Evolutionary conservation across 345 rosid genomes (phyloP), one percentile per base, ranked within the genome.

Genomic region (Hibiscus syriacus): DNA sequence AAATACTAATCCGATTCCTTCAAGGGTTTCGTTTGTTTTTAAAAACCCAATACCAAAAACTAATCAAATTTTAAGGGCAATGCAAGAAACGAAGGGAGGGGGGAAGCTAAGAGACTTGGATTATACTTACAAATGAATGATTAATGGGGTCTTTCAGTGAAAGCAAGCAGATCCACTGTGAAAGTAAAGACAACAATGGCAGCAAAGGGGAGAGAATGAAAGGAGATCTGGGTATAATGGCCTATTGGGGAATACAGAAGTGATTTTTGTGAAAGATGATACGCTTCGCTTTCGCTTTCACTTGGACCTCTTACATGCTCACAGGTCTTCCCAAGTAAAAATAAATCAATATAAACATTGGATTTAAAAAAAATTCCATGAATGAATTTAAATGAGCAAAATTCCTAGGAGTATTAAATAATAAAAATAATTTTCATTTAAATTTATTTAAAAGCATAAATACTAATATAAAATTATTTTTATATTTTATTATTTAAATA

Each of bases 111-210:
- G 16, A 53, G 34, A 22, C 20, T 41, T 68, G 61, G 11, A 11
- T 53, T 14, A 5, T 16, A 61, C 59, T 67, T 49, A 72, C 71
- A 76, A 55, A 71, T 54, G 81, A 70, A 74, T 78, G 84, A 50
- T 77, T 78, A 84, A 85, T 29, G 48, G 60, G 43, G 2, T 53
- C 20, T 63, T 32, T 32, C 13, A 22, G 39, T n/a, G n/a, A n/a
- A n/a, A n/a, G n/a, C n/a, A n/a, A n/a, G n/a, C n/a, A n/a, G n/a
- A n/a, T n/a, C n/a, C n/a, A n/a, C n/a, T n/a, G n/a, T n/a, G n/a
- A n/a, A n/a, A n/a, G n/a, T 60, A 17, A 56, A 38, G 61, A 48
- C 45, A 49, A 57, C 10, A 54, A 39, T 55, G 13, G 48, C 20
- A 60, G 43, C 5, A 34, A 19, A 23, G 26, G 38, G 38, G 7